Percentiles rank a stretch among this genome's conserved stretches.
Evolutionary conservation across 2,329 filamentous ascomycete genomes (phyloP).

Genomic region (Colletotrichum truncatum): DNA sequence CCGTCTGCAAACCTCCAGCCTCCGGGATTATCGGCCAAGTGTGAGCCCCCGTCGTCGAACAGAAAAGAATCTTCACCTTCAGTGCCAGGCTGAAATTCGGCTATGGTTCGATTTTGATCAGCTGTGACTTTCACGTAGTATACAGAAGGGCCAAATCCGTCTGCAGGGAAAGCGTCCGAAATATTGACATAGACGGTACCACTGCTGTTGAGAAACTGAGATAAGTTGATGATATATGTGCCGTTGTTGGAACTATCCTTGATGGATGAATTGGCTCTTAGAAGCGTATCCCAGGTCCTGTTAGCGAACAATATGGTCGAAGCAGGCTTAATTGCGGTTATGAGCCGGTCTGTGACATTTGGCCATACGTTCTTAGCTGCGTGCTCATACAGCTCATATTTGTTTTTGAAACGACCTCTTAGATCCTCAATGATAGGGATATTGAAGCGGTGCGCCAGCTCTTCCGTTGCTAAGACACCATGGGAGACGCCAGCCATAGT

Average conservation of each 20-base stretch:
- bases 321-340: constrained; percentile 1
- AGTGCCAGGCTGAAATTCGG: background rate
- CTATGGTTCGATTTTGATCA: background rate
- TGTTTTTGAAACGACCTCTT: background rate
- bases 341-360: background rate
- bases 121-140: background rate
- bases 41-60: constrained; percentile 5
- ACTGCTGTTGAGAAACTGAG: background rate
- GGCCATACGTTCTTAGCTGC: constrained; percentile 2
- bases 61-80: constrained; percentile 1
- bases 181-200: background rate
- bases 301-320: background rate
- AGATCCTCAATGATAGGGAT: background rate
- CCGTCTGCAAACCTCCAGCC: constrained; percentile 16
- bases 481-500: background rate
- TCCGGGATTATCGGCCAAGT: constrained; percentile 6
- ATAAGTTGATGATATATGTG: background rate
- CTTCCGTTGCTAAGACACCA: background rate
- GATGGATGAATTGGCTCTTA: background rate
- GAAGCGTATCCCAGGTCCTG: constrained; percentile 1
- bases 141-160: constrained; percentile 1
- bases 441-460: constrained; percentile 8
- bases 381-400: constrained; percentile 1
- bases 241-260: constrained; percentile 7
- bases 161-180: background rate